A percentile compares a stretch with the other conserved stretches of the same genome.
Conservation (phyloP, 202 grass and related monocot species). For the Bolboschoenoplectus hybrid region DNA sequence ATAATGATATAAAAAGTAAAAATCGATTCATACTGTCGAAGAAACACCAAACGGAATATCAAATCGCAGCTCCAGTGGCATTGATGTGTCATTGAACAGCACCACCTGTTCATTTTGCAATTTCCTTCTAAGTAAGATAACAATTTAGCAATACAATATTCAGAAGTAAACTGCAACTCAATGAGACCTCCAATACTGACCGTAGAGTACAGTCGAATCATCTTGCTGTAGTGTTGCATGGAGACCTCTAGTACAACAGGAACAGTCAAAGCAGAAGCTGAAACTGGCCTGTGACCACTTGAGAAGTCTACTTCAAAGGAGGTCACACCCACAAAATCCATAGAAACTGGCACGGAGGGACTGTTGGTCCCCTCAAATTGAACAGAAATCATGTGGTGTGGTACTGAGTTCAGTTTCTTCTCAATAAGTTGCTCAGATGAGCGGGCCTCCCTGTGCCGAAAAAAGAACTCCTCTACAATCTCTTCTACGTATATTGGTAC, state of each 20-base stretch:
- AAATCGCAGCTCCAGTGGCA: constrained; percentile 82
- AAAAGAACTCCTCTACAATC: constrained; percentile 85
- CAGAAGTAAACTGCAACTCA: constrained; percentile 31
- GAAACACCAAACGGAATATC: constrained; percentile 95
- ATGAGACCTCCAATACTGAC: constrained; percentile 44
- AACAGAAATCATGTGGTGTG: constrained; percentile 95
- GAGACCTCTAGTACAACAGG: constrained; percentile 97
- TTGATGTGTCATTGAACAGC: constrained; percentile 86
- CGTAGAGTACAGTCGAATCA: constrained; percentile 84
- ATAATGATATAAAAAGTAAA: constrained; percentile 38
- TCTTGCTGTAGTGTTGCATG: constrained; percentile 95
- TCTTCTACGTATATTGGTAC: constrained; percentile 92
- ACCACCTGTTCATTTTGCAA: constrained; percentile 59
- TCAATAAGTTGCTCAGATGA: constrained; percentile 86
- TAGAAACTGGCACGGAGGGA: constrained; percentile 83
- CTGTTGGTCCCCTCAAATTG: constrained; percentile 86
- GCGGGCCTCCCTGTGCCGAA: constrained; percentile 55
- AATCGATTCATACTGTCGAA: constrained; percentile 63
- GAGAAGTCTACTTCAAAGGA: constrained; percentile 97
- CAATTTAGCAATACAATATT: constrained; percentile 26
- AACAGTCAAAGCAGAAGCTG: constrained; percentile 64
- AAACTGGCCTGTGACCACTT: constrained; percentile 57
- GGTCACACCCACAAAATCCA: constrained; percentile 92
- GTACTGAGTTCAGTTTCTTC: constrained; percentile 71
- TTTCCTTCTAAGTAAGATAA: constrained; percentile 10